Evolutionary conservation across 2,329 filamentous ascomycete species (phyloP), one percentile per base, ranked within the genome.

Genomic region (Mariannaea elegans): DNA sequence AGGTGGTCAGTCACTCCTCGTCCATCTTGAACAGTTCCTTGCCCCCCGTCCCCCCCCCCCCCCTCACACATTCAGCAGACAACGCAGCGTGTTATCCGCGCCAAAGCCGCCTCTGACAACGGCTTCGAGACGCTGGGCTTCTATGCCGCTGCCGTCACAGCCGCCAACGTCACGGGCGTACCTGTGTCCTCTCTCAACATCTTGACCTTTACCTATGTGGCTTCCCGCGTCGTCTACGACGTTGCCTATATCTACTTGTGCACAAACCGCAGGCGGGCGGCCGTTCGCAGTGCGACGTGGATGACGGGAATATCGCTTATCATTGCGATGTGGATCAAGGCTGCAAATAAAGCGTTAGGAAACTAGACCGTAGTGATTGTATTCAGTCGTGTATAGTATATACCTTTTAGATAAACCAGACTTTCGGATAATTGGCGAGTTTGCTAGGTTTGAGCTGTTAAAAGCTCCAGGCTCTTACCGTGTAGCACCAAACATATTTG

Each of bases 81-180:
- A 23, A 84, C 88, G 69, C 87, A 86, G 69, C 79, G 80, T 52
- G 77, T 83, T 27, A 71, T 87, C 39, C 81, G 84, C 48, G 78
- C 81, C 24, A 82, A 89, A 68, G 81, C 82, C 19, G 80, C 81
- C 5, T 66, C 73, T 6, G 68, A 72, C 36, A 83, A 83, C 65
- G 77, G 73, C 61, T 75, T 80, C 62, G 80, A 83, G 71, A 79
- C 77, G 3, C 61, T 83, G 10, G 78, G 77, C 46, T 66, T 80
- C 63, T 82, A 76, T 66, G 75, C 79, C 12, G 76, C 75, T 3
- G 76, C 71, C 38, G 74, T 84, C 16, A 72, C 79, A 34, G 81
- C 81, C 14, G 81, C 78, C 63, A 83, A 82, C 68, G 67, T 72
- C n/a, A 74, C 80, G 6, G 75, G 77, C 19, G 73, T 83, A 3